phyloP scores from a whole-genome alignment of 1,139 yeast genomes.

The Wickerhamiella infanticola region DNA sequence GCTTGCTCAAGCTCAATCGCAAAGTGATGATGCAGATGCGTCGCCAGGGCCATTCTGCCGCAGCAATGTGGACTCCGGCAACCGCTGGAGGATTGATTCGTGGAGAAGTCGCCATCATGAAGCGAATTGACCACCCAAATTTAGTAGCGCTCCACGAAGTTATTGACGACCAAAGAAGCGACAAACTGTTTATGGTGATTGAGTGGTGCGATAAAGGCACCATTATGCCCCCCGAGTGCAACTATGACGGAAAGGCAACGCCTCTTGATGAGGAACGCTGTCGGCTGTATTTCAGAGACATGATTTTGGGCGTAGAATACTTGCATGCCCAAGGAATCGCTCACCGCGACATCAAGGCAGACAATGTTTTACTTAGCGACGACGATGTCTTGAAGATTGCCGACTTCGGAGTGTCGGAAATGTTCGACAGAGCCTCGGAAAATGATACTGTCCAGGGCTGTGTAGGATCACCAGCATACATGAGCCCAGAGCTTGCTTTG shows the following conservation, averaged over 20 bases:
- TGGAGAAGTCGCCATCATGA: conserved; percentile 74
- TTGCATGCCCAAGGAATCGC: conserved; percentile 85
- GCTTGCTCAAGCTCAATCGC: conserved; percentile 34
- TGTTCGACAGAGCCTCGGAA: conserved; percentile 38
- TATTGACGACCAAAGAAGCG: conserved; percentile 50
- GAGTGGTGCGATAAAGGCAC: conserved; percentile 51
- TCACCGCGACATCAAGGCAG: conserved; percentile 92
- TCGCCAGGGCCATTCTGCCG: conserved; percentile 12
- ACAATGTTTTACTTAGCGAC: conserved; percentile 60
- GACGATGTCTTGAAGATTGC: conserved; percentile 76
- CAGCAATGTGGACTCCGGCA: conserved; percentile 26
- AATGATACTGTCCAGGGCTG: conserved; percentile 38
- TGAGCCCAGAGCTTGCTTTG: conserved; percentile 70
- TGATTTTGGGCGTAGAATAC: conserved; percentile 77
- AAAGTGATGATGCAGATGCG: conserved; percentile 21
- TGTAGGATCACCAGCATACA: conserved; percentile 76
- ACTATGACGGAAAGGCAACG: conserved; percentile 28
- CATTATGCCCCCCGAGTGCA: conserved; percentile 20
- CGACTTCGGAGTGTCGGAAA: conserved; percentile 83
- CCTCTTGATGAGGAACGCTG: conserved; percentile 27
- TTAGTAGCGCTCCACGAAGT: conserved; percentile 79
- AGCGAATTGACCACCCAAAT: conserved; percentile 64
- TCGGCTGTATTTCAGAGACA: conserved; percentile 51
- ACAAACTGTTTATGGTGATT: conserved; percentile 55
- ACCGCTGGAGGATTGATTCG: conserved; percentile 29